Evolutionary conservation across 768 basidiomycete genomes (phyloP).

Genomic region (Hygrophoropsis aurantiaca): DNA sequence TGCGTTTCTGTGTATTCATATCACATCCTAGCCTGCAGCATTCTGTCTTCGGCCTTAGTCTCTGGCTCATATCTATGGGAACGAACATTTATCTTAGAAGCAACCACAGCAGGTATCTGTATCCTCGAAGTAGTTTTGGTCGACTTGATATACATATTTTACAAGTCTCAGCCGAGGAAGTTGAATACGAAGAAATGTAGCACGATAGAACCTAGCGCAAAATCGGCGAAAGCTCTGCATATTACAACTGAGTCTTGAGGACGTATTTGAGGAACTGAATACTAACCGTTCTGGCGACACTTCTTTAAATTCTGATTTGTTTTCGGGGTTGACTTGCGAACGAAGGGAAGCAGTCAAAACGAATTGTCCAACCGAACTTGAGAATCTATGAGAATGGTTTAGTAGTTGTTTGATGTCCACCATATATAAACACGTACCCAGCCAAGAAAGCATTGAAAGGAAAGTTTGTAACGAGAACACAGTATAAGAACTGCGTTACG

Average conservation of each 20-base stretch:
- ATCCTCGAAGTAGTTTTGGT: neutral
- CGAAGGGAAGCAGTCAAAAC: slow-evolving; percentile 91
- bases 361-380: slow-evolving; percentile 94
- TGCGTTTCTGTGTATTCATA: too few relatives aligned
- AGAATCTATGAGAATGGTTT: slow-evolving; percentile 58
- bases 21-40: too few relatives aligned
- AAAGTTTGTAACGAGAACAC: slow-evolving; percentile 86
- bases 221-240: slow-evolving; percentile 93
- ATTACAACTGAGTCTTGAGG: neutral
- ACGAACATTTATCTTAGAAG: too few relatives aligned
- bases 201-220: slow-evolving; percentile 90
- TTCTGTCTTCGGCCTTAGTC: too few relatives aligned
- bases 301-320: slow-evolving; percentile 79
- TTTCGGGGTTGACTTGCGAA: slow-evolving; percentile 87
- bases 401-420: too few relatives aligned
- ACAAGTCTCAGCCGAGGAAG: slow-evolving; percentile 75
- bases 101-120: too few relatives aligned
- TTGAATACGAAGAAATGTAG: slow-evolving; percentile 99
- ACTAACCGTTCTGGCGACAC: slow-evolving; percentile 92
- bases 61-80: too few relatives aligned
- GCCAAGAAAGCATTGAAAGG: slow-evolving; percentile 98
- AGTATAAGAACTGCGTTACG: slow-evolving; percentile 87
- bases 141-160: slow-evolving; percentile 2
- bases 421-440: slow-evolving; percentile 71
- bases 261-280: neutral